phyloP scores from a whole-genome alignment of 1,284 basidiomycete species.

The Ustilago tritici region DNA sequence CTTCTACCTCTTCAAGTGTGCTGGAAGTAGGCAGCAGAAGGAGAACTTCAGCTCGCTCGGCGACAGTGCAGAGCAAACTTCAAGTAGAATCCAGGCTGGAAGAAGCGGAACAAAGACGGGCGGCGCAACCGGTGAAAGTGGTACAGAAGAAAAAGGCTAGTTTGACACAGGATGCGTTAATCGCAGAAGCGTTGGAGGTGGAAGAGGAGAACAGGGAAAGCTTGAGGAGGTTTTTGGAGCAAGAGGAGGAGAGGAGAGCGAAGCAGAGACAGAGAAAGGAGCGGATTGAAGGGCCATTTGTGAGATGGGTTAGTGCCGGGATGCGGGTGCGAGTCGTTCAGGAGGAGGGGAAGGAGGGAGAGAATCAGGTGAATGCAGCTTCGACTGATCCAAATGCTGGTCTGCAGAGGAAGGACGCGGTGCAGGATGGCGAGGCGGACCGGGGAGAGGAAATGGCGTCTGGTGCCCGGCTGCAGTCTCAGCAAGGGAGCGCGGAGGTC shows the following conservation, averaged over 20 bases:
- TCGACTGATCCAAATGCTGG: too few species aligned
- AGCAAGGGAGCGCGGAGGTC: not conserved
- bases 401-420: not conserved
- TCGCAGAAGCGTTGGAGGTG: slow-evolving; percentile 82
- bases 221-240: slow-evolving; percentile 79
- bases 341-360: slow-evolving; percentile 13
- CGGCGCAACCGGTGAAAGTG: slow-evolving; percentile 56
- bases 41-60: slow-evolving; percentile 35
- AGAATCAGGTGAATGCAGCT: not conserved
- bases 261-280: slow-evolving; percentile 75
- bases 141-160: slow-evolving; percentile 43
- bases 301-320: slow-evolving; percentile 79
- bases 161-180: slow-evolving; percentile 82
- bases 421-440: not conserved
- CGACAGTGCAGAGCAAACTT: slow-evolving; percentile 61
- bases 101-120: slow-evolving; percentile 77
- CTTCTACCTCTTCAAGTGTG: slow-evolving; percentile 6
- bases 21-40: not conserved
- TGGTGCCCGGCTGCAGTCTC: too few species aligned
- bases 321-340: slow-evolving; percentile 35
- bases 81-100: slow-evolving; percentile 70
- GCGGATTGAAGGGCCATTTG: slow-evolving; percentile 77
- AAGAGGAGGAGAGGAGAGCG: slow-evolving; percentile 83
- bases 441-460: too few species aligned
- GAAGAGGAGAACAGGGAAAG: slow-evolving; percentile 86